phyloP scores from a whole-genome alignment of 179 eudicot species.

The Dionaea muscipula region DNA sequence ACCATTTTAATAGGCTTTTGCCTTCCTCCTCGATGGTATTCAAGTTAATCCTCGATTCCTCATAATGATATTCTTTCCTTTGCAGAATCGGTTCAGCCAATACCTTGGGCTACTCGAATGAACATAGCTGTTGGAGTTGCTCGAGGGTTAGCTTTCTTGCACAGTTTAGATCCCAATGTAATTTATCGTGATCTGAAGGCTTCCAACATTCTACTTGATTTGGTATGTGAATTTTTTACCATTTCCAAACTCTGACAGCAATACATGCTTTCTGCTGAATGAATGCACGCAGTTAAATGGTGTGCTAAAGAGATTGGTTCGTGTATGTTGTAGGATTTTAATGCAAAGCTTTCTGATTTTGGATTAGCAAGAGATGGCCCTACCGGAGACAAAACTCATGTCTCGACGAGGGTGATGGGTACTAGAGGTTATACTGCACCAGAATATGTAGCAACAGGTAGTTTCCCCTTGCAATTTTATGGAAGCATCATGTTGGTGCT shows the following conservation, averaged over 20 bases:
- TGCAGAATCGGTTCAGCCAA: conserved; percentile 36
- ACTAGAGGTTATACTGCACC: conserved; percentile 64
- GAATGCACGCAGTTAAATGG: too few relatives aligned
- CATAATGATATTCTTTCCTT: not conserved
- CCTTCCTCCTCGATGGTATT: too few relatives aligned
- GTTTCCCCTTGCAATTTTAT: not conserved
- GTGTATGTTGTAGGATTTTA: conserved; percentile 56
- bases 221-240: conserved; percentile 41
- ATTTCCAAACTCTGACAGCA: not conserved
- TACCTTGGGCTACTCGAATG: conserved; percentile 39
- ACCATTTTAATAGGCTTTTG: too few relatives aligned
- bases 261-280: not conserved
- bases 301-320: too few relatives aligned
- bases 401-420: conserved; percentile 55
- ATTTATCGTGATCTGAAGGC: conserved; percentile 58
- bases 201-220: conserved; percentile 49
- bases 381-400: conserved; percentile 51
- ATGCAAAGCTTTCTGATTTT: conserved; percentile 56
- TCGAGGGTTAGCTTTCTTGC: conserved; percentile 46
- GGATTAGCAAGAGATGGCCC: conserved; percentile 61
- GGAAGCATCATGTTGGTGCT: too few relatives aligned
- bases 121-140: conserved; percentile 42
- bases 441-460: conserved; percentile 58
- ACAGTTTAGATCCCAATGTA: conserved; percentile 30
- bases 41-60: too few relatives aligned